A percentile compares a stretch with the other conserved stretches of the same genome.
Conservation (phyloP, 83 land plant genomes). For the Larix sibirica region DNA sequence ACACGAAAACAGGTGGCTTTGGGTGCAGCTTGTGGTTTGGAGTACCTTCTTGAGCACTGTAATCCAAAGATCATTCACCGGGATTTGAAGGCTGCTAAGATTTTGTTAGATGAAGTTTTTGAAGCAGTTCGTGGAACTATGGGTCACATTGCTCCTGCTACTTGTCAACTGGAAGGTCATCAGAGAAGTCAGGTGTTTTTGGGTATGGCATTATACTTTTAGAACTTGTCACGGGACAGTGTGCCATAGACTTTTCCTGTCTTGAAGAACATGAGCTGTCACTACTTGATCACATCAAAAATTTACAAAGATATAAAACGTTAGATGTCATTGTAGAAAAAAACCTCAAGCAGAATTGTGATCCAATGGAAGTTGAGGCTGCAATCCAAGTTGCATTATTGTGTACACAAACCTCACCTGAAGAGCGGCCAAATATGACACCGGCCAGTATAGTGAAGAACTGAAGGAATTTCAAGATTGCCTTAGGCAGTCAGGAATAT, state of each 20-base stretch:
- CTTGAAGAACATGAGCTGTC: constrained; percentile 80
- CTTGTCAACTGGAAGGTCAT: constrained; percentile 83
- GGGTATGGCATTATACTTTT: constrained; percentile 87
- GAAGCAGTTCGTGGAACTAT: constrained; percentile 89
- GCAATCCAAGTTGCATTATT: constrained; percentile 57
- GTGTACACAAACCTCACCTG: constrained; percentile 63
- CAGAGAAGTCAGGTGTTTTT: constrained; percentile 89
- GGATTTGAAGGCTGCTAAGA: constrained; percentile 88
- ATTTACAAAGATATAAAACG: constrained; percentile 52
- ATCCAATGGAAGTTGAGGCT: constrained; percentile 51
- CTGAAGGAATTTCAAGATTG: too few relatives aligned
- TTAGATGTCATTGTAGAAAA: constrained; percentile 49
- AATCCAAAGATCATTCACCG: constrained; percentile 88
- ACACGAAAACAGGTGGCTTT: constrained; percentile 63
- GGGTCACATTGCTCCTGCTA: constrained; percentile 95
- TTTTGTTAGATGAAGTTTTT: constrained; percentile 73
- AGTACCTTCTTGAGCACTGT: constrained; percentile 86
- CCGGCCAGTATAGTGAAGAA: too few relatives aligned
- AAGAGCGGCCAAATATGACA: constrained; percentile 64
- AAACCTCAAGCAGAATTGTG: constrained; percentile 40
- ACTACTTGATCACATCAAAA: constrained; percentile 82
- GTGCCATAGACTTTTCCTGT: constrained; percentile 68
- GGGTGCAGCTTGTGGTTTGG: constrained; percentile 81
- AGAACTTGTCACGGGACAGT: constrained; percentile 87
- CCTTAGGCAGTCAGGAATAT: too few relatives aligned